Evolutionary conservation across 2,329 filamentous ascomycete genomes (phyloP).

Genomic region (Scleromitrula shiraiana): DNA sequence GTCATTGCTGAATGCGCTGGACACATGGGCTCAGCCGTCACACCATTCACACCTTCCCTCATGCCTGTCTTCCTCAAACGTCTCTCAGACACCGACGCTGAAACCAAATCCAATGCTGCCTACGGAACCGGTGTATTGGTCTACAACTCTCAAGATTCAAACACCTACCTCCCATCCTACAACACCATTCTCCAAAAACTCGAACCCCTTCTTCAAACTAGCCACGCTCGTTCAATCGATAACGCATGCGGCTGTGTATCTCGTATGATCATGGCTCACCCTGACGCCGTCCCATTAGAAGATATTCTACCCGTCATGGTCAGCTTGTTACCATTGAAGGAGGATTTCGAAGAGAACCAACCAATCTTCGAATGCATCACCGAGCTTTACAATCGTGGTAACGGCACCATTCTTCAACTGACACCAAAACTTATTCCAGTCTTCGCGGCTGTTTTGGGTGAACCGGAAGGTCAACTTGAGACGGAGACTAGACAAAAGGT

Average conservation of each 20-base stretch:
- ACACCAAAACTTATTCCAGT: slow-evolving; percentile 62
- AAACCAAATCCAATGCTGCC: slow-evolving; percentile 91
- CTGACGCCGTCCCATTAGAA: slow-evolving; percentile 69
- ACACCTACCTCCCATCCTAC: slow-evolving; percentile 66
- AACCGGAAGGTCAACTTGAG: slow-evolving; percentile 69
- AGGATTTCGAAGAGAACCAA: slow-evolving; percentile 95
- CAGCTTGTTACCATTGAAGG: slow-evolving; percentile 73
- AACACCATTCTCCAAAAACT: slow-evolving; percentile 74
- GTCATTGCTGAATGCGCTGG: slow-evolving; percentile 86
- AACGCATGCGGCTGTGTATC: slow-evolving; percentile 88
- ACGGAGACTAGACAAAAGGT: slow-evolving; percentile 61
- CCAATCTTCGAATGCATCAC: slow-evolving; percentile 87
- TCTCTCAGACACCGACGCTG: slow-evolving; percentile 78
- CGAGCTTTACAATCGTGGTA: slow-evolving; percentile 67
- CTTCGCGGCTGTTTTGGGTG: slow-evolving; percentile 64
- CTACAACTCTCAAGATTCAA: slow-evolving; percentile 65
- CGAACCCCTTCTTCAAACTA: slow-evolving; percentile 71
- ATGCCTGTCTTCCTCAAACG: slow-evolving; percentile 79
- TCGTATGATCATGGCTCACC: slow-evolving; percentile 85
- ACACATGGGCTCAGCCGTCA: slow-evolving; percentile 74
- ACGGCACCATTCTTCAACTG: slow-evolving; percentile 60
- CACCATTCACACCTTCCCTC: slow-evolving; percentile 69
- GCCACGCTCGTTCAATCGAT: slow-evolving; percentile 77
- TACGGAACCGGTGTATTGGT: slow-evolving; percentile 85
- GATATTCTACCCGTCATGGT: slow-evolving; percentile 78